Evolutionary conservation across 2,329 filamentous ascomycete genomes (phyloP), one percentile per base, ranked within the genome.

Genomic region (Epichloe scottii): DNA sequence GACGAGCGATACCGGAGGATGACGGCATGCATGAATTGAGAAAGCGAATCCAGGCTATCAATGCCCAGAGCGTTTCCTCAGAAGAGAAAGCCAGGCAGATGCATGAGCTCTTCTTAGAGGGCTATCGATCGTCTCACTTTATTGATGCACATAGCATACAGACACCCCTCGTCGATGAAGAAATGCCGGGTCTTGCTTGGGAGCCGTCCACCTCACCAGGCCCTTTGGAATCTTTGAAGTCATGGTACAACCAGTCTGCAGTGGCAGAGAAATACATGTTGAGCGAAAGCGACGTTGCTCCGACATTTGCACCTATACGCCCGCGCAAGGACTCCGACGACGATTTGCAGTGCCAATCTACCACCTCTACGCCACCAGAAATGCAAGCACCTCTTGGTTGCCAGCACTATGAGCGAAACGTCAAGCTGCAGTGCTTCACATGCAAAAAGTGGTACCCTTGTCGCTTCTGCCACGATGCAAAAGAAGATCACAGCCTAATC

Each of bases 401-500:
- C 65, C 76, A 84, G 60, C 93, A 98, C 68, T 98, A 98, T 66
- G 88, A 87, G 62, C 82, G 93, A 56, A 97, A 97, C 60, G 89
- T 98, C 59, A 97, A 97, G 67, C 72, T 97, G 35, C 90, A 98
- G 69, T 98, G 93, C 66, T 88, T 81, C 57, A 84, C 86, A 26
- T 98, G 93, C 69, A 80, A 84, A 59, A 84, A 79, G 60, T 98
- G 93, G 93, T 94, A 96, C 62, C 87, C 91, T 0, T 98, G 93
- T 65, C 84, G 93, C 17, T 85, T 97, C 63, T 98, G 93, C 63
- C 93, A 98, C 63, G 89, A 98, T 64, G 79, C 82, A 46, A 78
- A 73, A 8, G 88, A 96, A 61, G 82, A 88, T 58, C 89, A 95
- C 65, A 75, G 72, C 53, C 73, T 98, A 51, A 81, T 90, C 58